Evolutionary conservation across 306 rosid species (phyloP).

Genomic region (Casuarina cunninghamiana): DNA sequence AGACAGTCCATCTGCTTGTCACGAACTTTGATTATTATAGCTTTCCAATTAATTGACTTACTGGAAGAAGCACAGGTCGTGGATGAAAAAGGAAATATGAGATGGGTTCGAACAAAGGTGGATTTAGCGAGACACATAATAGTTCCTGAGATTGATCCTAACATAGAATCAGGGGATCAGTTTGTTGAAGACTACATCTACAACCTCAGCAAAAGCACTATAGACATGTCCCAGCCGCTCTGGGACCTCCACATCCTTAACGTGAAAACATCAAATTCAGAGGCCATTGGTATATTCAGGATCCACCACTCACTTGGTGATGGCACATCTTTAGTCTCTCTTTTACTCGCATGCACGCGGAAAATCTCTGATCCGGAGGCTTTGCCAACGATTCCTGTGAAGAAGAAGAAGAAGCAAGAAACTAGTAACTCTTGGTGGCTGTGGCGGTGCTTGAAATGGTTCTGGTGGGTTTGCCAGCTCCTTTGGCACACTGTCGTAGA

Average conservation of each 20-base stretch:
- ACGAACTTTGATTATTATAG: neutral
- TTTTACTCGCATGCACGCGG: constrained; percentile 38
- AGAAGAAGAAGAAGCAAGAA: neutral
- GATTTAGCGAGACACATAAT: constrained; percentile 28
- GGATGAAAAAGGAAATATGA: constrained; percentile 27
- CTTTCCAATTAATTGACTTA: neutral
- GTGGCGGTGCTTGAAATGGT: neutral
- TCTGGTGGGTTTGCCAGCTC: constrained; percentile 31
- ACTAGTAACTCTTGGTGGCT: neutral
- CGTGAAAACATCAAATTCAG: constrained; percentile 33
- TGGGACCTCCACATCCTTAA: constrained; percentile 45
- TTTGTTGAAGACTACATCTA: constrained; percentile 36
- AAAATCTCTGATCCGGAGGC: constrained; percentile 29
- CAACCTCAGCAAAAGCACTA: constrained; percentile 28
- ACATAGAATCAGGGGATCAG: constrained; percentile 14
- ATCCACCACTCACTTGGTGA: constrained; percentile 48
- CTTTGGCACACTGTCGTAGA: constrained; percentile 34
- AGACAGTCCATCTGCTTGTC: too few relatives aligned
- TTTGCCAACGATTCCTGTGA: constrained; percentile 31
- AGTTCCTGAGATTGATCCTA: constrained; percentile 11
- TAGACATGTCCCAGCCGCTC: constrained; percentile 35
- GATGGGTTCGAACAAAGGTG: constrained; percentile 39
- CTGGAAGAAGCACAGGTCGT: constrained; percentile 13
- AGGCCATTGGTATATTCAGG: constrained; percentile 29
- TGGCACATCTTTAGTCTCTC: constrained; percentile 43